Conservation (phyloP, 192 early-diverging fungal species). For the Glomus cerebriforme region DNA sequence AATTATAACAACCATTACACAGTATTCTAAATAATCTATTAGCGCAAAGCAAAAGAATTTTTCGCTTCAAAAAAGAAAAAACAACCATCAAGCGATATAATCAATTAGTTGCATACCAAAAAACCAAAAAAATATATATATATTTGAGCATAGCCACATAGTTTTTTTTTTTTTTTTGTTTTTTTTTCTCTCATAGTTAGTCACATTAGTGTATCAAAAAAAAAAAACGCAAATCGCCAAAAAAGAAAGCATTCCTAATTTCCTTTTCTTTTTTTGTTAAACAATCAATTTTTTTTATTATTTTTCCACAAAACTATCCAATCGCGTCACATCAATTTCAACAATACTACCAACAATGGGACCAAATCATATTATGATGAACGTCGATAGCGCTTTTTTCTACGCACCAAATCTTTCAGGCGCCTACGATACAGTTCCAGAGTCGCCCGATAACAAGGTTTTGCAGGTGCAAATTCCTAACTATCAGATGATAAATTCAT, state of each 20-base stretch:
- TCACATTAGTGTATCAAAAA: background rate
- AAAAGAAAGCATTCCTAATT: constrained; percentile 2
- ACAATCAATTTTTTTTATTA: background rate
- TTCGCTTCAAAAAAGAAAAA: too few relatives aligned
- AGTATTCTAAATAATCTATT: too few relatives aligned
- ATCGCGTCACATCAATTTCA: background rate
- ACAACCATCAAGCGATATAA: background rate
- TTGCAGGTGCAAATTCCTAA: constrained; percentile 24
- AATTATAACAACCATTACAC: background rate
- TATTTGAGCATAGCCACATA: background rate
- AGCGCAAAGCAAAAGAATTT: too few relatives aligned
- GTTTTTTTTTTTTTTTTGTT: background rate
- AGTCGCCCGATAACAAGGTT: constrained; percentile 9
- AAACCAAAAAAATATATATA: background rate
- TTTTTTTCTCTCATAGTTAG: background rate
- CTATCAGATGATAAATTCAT: background rate
- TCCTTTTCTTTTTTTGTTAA: constrained; percentile 17
- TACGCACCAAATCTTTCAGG: constrained; percentile 5
- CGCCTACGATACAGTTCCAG: constrained; percentile 1
- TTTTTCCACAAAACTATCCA: background rate
- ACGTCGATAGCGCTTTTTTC: constrained; percentile 25
- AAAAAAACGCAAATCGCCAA: background rate
- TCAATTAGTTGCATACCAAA: background rate
- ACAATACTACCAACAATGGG: constrained; percentile 12
- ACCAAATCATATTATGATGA: constrained; percentile 30